Base-by-base conservation (phyloP, 116 monocot genomes). In the Trichopus zeylanicus region DNA sequence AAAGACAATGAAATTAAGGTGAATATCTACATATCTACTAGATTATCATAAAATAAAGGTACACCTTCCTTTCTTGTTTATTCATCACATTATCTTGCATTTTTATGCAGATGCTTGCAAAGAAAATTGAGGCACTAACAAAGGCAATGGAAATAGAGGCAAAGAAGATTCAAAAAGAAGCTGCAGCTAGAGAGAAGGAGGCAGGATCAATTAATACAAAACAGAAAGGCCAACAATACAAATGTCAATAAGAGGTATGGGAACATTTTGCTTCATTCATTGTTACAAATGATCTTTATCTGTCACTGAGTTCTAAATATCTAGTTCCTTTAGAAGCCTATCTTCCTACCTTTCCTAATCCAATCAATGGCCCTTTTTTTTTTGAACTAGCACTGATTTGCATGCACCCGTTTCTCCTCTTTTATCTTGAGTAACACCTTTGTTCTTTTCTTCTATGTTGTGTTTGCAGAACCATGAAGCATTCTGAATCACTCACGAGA, bases 1-100 rank as follows among this genome's bases (percentile, higher is more conserved):
- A 78, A 68, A 47, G 73, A 81, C 51, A 63, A 53, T 30, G 65
- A 81, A 24, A 76, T 81, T 21, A 67, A 75, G 75, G 81, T 81
- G 23, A 68, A 56, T 4, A 58, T 1, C 3, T 4, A 49, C 11
- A 28, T 34, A 55, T 33, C 22, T 25, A 31, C 3, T n/a, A 19
- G 16, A 19, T 5, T 24, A 25, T 27, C 3, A 42, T 16, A 42
- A 13, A 1, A 42, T 13, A 42, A 13, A 12, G n/a, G 42, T 3
- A 42, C n/a, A n/a, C n/a, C n/a, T 29, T 13, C 31, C 7, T 16
- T 10, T 56, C 4, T 8, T 12, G 1, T 48, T 30, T 30, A 29
- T 53, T 23, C n/a, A 13, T 27, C 31, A n/a, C n/a, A 21, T 52
- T 42, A 22, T 53, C 1, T 32, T 24, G 16, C 10, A 10, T 49